Percentiles rank a stretch among this genome's conserved stretches.
phyloP scores from a whole-genome alignment of 2,329 filamentous ascomycete genomes.

The Diaporthe eres region DNA sequence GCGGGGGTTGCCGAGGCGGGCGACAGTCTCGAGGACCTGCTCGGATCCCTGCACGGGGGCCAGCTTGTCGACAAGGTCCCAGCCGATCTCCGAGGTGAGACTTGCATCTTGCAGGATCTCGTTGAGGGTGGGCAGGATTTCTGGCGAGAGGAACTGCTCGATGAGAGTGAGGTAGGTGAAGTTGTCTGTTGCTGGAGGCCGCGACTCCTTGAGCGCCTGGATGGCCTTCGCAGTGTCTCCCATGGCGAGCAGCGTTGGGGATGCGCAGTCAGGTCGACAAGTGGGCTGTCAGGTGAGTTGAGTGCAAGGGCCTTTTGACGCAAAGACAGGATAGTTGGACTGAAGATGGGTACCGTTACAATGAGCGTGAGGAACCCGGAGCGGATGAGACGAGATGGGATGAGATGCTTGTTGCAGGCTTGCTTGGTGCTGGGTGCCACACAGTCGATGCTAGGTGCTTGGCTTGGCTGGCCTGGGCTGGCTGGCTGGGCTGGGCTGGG shows the following conservation, averaged over 20 bases:
- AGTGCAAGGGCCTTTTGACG: constrained; percentile 1
- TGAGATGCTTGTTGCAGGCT: constrained; percentile 12
- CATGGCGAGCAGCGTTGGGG: constrained; percentile 36
- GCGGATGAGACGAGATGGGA: constrained; percentile 20
- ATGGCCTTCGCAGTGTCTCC: constrained; percentile 56
- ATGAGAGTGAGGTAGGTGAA: constrained; percentile 85
- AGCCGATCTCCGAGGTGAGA: constrained; percentile 83
- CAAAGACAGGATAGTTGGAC: neutral
- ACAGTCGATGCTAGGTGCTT: constrained; percentile 19
- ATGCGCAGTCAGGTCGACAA: neutral
- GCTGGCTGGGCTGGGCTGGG: constrained; percentile 19
- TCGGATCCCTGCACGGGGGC: constrained; percentile 78
- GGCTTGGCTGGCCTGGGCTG: constrained; percentile 21
- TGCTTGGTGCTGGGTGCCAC: neutral
- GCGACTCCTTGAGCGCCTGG: constrained; percentile 62
- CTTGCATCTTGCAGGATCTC: constrained; percentile 71
- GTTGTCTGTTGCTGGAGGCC: constrained; percentile 71
- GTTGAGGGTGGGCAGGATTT: constrained; percentile 77
- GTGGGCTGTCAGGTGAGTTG: neutral
- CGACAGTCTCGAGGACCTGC: constrained; percentile 79
- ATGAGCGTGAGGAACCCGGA: neutral
- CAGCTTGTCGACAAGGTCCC: constrained; percentile 85
- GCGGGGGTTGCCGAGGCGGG: constrained; percentile 82
- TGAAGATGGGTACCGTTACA: constrained; percentile 7
- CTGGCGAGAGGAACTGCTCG: constrained; percentile 78